Evolutionary conservation across 768 basidiomycete species (phyloP).

Genomic region (Trametes punicea): DNA sequence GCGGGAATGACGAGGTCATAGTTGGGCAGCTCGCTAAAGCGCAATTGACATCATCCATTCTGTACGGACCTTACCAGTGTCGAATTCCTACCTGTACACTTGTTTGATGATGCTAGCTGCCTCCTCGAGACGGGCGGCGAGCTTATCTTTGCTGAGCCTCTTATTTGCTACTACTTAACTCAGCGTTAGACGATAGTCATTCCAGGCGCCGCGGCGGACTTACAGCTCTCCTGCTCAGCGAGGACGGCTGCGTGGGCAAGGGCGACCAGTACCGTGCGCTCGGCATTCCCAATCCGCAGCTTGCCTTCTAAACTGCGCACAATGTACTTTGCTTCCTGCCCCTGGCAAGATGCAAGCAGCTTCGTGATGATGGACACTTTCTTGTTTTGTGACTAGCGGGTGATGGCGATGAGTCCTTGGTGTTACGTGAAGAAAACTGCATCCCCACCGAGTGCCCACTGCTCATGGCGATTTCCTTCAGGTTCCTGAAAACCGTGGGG

Average conservation of each 20-base stretch:
- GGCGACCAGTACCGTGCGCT: conserved; percentile 93
- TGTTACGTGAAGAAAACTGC: not conserved
- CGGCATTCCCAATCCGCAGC: conserved; percentile 94
- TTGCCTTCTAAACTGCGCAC: conserved; percentile 96
- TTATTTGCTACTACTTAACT: conserved; percentile 51
- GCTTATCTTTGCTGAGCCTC: conserved; percentile 70
- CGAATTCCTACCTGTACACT: conserved; percentile 75
- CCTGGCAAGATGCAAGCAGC: conserved; percentile 88
- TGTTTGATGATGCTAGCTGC: conserved; percentile 76
- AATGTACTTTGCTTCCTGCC: conserved; percentile 92
- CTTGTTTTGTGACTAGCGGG: conserved; percentile 79
- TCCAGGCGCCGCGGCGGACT: conserved; percentile 5
- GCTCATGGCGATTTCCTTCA: conserved; percentile 87
- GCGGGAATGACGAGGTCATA: conserved; percentile 94
- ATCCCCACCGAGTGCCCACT: conserved; percentile 72
- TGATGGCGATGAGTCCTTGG: not conserved
- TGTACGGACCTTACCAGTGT: too few relatives aligned
- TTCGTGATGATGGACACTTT: conserved; percentile 96
- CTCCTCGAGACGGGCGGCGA: conserved; percentile 70
- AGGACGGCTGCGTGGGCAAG: conserved; percentile 88
- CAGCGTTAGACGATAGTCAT: not conserved
- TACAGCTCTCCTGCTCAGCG: conserved; percentile 68
- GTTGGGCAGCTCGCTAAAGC: conserved; percentile 77
- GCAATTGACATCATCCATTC: not conserved
- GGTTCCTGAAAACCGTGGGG: conserved; percentile 81